phyloP scores from a whole-genome alignment of 2,329 filamentous ascomycete species.

The Ceratocystis harringtonii region DNA sequence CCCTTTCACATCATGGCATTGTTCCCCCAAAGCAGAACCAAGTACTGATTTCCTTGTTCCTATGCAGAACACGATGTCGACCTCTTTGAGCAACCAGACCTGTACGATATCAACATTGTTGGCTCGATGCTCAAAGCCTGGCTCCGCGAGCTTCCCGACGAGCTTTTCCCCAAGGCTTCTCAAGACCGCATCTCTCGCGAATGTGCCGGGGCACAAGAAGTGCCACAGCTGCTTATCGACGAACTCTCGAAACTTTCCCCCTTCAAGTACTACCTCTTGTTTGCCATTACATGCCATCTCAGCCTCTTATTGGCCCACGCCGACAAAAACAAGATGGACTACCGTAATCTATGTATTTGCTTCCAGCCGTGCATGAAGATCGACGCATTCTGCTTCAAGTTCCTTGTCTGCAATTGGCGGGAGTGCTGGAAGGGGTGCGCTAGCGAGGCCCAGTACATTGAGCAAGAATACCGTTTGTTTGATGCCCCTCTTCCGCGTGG shows the following conservation, averaged over 20 bases:
- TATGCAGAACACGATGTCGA: conserved; percentile 67
- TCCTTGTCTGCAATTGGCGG: conserved; percentile 87
- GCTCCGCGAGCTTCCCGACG: conserved; percentile 86
- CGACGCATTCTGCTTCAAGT: conserved; percentile 87
- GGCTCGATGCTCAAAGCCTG: conserved; percentile 93
- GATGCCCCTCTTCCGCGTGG: conserved; percentile 42
- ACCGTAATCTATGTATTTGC: conserved; percentile 87
- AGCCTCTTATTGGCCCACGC: conserved; percentile 81
- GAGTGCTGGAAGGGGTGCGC: conserved; percentile 95
- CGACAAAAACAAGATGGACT: conserved; percentile 97
- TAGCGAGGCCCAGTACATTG: conserved; percentile 68
- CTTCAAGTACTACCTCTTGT: conserved; percentile 94
- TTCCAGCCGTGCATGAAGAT: conserved; percentile 97
- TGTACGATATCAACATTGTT: conserved; percentile 94
- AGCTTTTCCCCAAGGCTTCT: conserved; percentile 72
- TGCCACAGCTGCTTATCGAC: conserved; percentile 75
- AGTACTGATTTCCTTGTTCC: not conserved
- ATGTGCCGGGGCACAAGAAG: conserved; percentile 61
- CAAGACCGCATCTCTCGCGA: conserved; percentile 70
- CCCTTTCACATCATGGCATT: too few species aligned
- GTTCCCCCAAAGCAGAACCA: not conserved
- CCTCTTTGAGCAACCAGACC: conserved; percentile 69
- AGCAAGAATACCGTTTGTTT: conserved; percentile 49
- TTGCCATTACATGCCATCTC: conserved; percentile 92
- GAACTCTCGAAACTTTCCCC: conserved; percentile 88